phyloP scores from a whole-genome alignment of 495 filamentous ascomycete genomes.

The Penicillium taxi region DNA sequence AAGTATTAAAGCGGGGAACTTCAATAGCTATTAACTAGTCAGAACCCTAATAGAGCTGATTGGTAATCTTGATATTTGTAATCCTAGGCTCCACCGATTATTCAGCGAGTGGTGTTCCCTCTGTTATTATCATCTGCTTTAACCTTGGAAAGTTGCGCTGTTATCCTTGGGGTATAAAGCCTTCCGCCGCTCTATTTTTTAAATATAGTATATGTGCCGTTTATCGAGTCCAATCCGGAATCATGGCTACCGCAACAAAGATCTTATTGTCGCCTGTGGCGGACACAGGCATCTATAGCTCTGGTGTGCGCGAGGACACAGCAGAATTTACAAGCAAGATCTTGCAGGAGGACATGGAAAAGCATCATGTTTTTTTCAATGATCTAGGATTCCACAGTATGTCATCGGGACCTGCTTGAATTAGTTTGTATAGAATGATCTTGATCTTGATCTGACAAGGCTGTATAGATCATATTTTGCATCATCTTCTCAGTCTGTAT shows the following conservation, averaged over 20 bases:
- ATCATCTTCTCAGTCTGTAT: slow-evolving; percentile 68
- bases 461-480: slow-evolving; percentile 54
- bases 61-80: no score
- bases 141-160: no score
- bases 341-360: slow-evolving; percentile 65
- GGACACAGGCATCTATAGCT: slow-evolving; percentile 51
- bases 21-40: no score
- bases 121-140: no score
- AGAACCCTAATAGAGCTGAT: no score
- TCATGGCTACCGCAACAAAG: slow-evolving; percentile 58
- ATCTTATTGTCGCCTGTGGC: slow-evolving; percentile 47
- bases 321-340: slow-evolving; percentile 55
- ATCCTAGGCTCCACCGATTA: no score
- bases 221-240: neutral
- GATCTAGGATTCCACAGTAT: slow-evolving; percentile 58
- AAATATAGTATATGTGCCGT: neutral
- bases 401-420: slow-evolving; percentile 7
- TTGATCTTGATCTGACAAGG: slow-evolving; percentile 1
- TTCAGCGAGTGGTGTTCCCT: no score
- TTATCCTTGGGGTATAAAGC: no score
- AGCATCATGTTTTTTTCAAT: slow-evolving; percentile 76
- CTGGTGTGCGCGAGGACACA: slow-evolving; percentile 45
- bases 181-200: no score
- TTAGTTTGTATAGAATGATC: slow-evolving; percentile 1
- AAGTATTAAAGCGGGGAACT: no score